These are phyloP conservation scores for Keqinozyma sinolaborantium DNA, from an alignment of 1,139 yeast species.

Conservation along the genomic window DNA sequence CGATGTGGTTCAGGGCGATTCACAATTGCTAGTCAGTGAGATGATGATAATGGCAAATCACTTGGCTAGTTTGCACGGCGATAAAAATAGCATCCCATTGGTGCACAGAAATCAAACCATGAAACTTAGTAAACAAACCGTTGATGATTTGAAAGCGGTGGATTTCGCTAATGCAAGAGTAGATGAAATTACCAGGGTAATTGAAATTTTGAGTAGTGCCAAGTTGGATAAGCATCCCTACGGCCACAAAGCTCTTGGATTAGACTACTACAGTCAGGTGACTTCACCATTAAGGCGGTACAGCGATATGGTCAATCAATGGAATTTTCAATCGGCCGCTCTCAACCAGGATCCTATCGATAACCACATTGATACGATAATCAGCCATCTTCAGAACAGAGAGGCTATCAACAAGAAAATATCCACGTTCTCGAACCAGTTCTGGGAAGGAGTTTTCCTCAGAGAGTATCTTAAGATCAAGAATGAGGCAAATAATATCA, in stretches of 20 bases:
- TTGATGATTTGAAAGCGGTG: slow-evolving; percentile 35
- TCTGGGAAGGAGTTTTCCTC: slow-evolving; percentile 40
- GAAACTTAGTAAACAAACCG: slow-evolving; percentile 20
- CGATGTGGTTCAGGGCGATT: slow-evolving; percentile 14
- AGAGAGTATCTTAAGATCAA: slow-evolving; percentile 21
- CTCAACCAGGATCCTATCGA: background rate
- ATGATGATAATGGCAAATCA: slow-evolving; percentile 78
- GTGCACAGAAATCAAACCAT: slow-evolving; percentile 45
- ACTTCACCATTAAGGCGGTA: slow-evolving; percentile 90
- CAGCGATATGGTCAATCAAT: slow-evolving; percentile 78
- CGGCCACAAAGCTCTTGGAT: slow-evolving; percentile 64
- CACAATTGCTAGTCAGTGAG: slow-evolving; percentile 69
- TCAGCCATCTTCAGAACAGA: slow-evolving; percentile 27
- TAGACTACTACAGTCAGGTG: slow-evolving; percentile 62
- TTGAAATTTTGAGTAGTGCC: slow-evolving; percentile 27
- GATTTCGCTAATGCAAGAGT: slow-evolving; percentile 14
- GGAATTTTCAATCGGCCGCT: slow-evolving; percentile 33
- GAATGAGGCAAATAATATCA: slow-evolving; percentile 13
- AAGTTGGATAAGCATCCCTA: slow-evolving; percentile 29
- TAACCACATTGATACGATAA: slow-evolving; percentile 4
- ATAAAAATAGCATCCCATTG: slow-evolving; percentile 47
- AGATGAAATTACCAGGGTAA: slow-evolving; percentile 14
- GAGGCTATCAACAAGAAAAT: slow-evolving; percentile 24
- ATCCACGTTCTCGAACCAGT: slow-evolving; percentile 23
- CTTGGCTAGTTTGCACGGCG: slow-evolving; percentile 53